These are phyloP conservation scores for Lactifluus echinatus DNA, from an alignment of 768 basidiomycete species.

Conservation along the genomic window DNA sequence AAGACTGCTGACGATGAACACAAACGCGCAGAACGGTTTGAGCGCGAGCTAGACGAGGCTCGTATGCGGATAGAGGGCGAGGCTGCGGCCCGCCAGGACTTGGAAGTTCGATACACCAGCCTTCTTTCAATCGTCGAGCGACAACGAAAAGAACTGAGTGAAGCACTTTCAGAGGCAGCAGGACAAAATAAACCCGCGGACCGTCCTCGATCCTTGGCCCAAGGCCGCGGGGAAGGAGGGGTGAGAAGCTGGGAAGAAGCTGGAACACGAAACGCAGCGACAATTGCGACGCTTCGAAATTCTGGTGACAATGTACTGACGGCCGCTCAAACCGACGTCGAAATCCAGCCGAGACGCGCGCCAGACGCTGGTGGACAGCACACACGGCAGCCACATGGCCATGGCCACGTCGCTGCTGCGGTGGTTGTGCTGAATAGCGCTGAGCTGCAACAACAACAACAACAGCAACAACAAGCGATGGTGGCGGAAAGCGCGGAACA, in stretches of 20 bases:
- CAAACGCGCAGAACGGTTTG: conserved; percentile 44
- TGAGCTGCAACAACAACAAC: no score
- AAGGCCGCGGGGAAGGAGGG: conserved; percentile 40
- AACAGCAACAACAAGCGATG: no score
- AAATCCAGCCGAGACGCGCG: neutral
- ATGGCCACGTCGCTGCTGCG: conserved; percentile 83
- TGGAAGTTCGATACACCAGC: conserved; percentile 55
- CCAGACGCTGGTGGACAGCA: conserved; percentile 29
- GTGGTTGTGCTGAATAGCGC: conserved; percentile 84
- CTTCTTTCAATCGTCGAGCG: conserved; percentile 44
- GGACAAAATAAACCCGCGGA: conserved; percentile 54
- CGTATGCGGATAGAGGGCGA: conserved; percentile 58
- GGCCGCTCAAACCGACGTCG: no score
- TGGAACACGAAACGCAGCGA: neutral
- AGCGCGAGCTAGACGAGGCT: conserved; percentile 54
- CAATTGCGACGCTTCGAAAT: neutral
- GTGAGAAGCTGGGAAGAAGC: neutral
- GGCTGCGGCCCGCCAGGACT: conserved; percentile 42
- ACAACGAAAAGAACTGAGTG: conserved; percentile 42
- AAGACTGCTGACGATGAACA: conserved; percentile 39
- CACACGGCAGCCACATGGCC: conserved; percentile 46
- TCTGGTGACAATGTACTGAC: neutral
- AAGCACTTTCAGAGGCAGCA: conserved; percentile 55
- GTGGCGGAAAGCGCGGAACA: conserved; percentile 40
- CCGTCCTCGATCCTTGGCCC: conserved; percentile 47